These are phyloP conservation scores for Sungouiella blattae DNA, from an alignment of 805 yeast genomes.

Conservation along the genomic window DNA sequence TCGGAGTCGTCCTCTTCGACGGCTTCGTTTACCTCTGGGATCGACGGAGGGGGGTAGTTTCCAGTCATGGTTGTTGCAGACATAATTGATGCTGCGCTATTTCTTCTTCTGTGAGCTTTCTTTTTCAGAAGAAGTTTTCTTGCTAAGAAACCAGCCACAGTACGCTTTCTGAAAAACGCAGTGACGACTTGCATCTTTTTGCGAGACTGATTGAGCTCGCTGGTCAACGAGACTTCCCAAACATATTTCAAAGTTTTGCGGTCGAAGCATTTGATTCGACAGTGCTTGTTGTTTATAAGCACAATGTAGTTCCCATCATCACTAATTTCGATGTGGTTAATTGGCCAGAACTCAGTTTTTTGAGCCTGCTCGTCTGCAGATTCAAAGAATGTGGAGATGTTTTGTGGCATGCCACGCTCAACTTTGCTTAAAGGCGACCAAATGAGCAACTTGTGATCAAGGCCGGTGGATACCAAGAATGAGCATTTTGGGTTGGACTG, in stretches of 20 bases:
- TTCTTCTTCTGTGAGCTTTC: conserved; percentile 25
- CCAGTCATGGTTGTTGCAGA: conserved; percentile 26
- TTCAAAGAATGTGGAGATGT: conserved; percentile 40
- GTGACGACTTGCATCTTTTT: conserved; percentile 43
- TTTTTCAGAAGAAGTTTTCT: conserved; percentile 26
- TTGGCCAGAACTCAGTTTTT: conserved; percentile 54
- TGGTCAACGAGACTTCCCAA: conserved; percentile 50
- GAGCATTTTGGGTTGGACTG: conserved; percentile 58
- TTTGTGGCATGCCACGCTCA: conserved; percentile 17
- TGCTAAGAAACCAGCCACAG: conserved; percentile 44
- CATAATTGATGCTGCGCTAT: conserved; percentile 24
- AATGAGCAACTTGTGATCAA: conserved; percentile 66
- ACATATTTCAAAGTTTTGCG: conserved; percentile 50
- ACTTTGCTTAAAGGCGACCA: conserved; percentile 61
- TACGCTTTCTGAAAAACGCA: conserved; percentile 57
- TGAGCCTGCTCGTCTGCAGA: conserved; percentile 17
- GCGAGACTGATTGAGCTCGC: conserved; percentile 21
- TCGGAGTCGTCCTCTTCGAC: conserved; percentile 3
- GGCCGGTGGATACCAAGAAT: conserved; percentile 65
- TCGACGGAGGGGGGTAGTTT: conserved; percentile 29
- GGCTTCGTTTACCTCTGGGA: background rate
- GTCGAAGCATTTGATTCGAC: conserved; percentile 59
- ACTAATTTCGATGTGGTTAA: conserved; percentile 54
- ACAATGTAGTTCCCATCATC: conserved; percentile 58
- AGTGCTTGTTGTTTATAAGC: conserved; percentile 47